phyloP scores from a whole-genome alignment of 2,329 filamentous ascomycete species.

The Aureobasidium namibiae region DNA sequence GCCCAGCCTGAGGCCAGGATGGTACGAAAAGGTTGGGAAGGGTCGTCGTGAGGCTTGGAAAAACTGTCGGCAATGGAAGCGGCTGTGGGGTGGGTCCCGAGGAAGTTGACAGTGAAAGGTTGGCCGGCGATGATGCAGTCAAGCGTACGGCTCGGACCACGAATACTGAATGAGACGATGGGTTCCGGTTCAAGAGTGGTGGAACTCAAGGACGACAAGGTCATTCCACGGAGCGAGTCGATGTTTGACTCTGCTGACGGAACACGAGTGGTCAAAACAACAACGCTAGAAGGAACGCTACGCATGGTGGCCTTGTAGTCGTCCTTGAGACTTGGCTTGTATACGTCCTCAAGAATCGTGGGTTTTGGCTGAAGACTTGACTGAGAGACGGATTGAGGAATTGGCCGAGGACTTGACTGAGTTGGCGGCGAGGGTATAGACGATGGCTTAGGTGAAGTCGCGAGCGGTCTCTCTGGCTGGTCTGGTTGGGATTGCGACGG shows the following conservation, averaged over 20 bases:
- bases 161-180: conserved; percentile 55
- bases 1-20: not conserved
- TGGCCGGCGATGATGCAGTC: conserved; percentile 38
- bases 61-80: conserved; percentile 27
- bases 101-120: conserved; percentile 45
- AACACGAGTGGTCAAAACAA: not conserved
- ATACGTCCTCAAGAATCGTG: too few relatives aligned
- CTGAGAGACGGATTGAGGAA: too few relatives aligned
- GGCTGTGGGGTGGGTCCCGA: conserved; percentile 26
- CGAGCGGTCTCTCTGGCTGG: not conserved
- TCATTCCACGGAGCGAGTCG: conserved; percentile 40
- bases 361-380: too few relatives aligned
- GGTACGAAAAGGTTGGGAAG: conserved; percentile 18
- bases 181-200: conserved; percentile 48
- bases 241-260: not conserved
- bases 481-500: not conserved
- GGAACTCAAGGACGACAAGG: conserved; percentile 54
- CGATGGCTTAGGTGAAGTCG: not conserved
- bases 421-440: not conserved
- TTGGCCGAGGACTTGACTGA: not conserved
- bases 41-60: conserved; percentile 20
- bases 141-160: conserved; percentile 47
- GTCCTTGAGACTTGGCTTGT: not conserved
- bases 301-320: conserved; percentile 2
- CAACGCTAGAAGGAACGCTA: not conserved